Percentiles rank a stretch among this genome's conserved stretches.
These are phyloP conservation scores for Microcera coccophila DNA, from an alignment of 2,329 filamentous ascomycete genomes.

Conservation along the genomic window DNA sequence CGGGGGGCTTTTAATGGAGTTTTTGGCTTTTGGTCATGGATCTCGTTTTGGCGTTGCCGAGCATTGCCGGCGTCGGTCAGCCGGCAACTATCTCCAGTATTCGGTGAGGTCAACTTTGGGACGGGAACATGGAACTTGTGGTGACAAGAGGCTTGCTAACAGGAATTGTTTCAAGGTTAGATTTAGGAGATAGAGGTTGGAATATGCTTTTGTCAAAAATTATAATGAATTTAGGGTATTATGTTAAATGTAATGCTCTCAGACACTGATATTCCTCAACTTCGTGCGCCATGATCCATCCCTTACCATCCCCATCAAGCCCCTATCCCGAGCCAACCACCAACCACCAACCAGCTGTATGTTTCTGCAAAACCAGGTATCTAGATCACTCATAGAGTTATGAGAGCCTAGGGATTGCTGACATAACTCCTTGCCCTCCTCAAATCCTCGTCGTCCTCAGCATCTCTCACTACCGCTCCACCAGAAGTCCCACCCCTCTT, in stretches of 20 bases:
- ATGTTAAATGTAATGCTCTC: background rate
- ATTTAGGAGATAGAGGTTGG: background rate
- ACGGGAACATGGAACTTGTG: background rate
- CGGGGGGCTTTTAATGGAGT: background rate
- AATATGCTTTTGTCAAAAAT: background rate
- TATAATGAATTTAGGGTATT: background rate
- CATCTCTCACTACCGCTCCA: slow-evolving; percentile 27
- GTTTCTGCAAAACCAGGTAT: too few relatives aligned
- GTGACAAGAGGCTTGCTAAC: background rate
- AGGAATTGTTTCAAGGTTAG: background rate
- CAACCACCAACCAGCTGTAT: too few relatives aligned
- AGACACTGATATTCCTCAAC: background rate
- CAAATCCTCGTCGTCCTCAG: slow-evolving; percentile 37
- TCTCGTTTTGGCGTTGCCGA: slow-evolving; percentile 21
- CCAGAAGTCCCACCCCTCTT: slow-evolving; percentile 21
- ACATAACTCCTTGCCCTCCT: slow-evolving; percentile 44
- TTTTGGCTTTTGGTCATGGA: background rate
- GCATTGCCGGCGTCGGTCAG: slow-evolving; percentile 15
- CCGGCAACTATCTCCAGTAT: background rate
- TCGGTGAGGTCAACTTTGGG: background rate
- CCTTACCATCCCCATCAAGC: background rate
- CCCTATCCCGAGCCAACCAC: slow-evolving; percentile 4
- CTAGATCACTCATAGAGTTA: too few relatives aligned
- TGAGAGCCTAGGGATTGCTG: slow-evolving; percentile 45
- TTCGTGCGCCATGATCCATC: background rate